phyloP scores from a whole-genome alignment of 106 monocot genomes.

The Dioscorea dumetorum region DNA sequence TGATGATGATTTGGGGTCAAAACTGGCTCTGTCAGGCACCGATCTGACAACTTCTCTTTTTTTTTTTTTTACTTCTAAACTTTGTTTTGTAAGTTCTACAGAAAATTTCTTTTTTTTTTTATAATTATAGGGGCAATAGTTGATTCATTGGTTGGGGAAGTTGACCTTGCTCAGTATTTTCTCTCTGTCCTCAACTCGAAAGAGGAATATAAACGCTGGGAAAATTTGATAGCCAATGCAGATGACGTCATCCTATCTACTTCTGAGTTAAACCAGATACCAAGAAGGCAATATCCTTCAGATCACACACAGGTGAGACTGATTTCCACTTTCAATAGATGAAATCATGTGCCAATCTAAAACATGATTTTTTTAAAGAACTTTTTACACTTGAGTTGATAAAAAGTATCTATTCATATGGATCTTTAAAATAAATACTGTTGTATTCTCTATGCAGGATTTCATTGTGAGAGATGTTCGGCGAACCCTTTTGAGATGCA shows the following conservation, averaged over 20 bases:
- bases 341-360: too few relatives aligned
- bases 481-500: constrained; percentile 36
- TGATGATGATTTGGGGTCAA: constrained; percentile 3
- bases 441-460: constrained; percentile 41
- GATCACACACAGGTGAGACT: constrained; percentile 81
- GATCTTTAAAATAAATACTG: neutral
- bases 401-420: too few relatives aligned
- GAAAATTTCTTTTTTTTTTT: neutral
- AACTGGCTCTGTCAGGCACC: constrained; percentile 51
- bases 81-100: too few relatives aligned
- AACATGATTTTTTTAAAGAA: too few relatives aligned
- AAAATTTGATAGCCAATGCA: constrained; percentile 23
- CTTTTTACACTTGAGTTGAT: too few relatives aligned
- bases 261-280: constrained; percentile 3
- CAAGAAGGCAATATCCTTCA: constrained; percentile 45
- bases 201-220: constrained; percentile 51
- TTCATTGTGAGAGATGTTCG: constrained; percentile 67
- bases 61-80: neutral
- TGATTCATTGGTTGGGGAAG: constrained; percentile 33
- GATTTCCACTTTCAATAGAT: neutral
- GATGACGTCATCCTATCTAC: neutral
- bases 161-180: constrained; percentile 51
- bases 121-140: constrained; percentile 47
- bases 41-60: neutral
- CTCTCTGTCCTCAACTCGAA: constrained; percentile 45